A percentile compares a stretch with the other conserved stretches of the same genome.
phyloP scores from a whole-genome alignment of 2,329 filamentous ascomycete genomes.

The Venturia pyrina region DNA sequence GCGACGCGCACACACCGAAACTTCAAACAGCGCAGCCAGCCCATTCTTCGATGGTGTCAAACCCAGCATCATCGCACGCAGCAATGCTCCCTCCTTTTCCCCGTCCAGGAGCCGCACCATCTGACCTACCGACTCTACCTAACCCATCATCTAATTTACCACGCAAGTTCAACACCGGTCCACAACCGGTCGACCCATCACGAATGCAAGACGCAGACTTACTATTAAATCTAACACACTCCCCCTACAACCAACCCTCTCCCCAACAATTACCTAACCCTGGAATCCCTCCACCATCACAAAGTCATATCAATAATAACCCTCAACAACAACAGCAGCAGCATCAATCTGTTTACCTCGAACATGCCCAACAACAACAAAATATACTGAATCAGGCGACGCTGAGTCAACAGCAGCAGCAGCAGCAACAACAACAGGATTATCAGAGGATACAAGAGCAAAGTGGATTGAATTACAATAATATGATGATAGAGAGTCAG shows the following conservation, averaged over 20 bases:
- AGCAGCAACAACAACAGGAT: constrained; percentile 18
- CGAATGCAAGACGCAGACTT: neutral
- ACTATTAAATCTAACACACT: neutral
- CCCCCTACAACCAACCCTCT: neutral
- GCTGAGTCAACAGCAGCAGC: constrained; percentile 20
- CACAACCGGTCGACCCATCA: neutral
- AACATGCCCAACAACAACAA: neutral
- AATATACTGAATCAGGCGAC: constrained; percentile 11
- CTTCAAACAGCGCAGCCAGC: constrained; percentile 22
- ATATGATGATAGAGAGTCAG: constrained; percentile 65
- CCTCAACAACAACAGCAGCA: neutral
- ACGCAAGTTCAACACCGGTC: neutral
- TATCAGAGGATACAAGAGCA: constrained; percentile 1
- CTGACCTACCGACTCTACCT: neutral
- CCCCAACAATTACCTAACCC: neutral
- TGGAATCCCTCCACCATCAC: neutral
- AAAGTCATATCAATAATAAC: neutral
- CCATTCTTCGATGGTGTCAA: constrained; percentile 20
- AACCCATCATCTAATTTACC: neutral
- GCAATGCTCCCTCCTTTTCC: neutral
- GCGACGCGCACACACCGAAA: constrained; percentile 26
- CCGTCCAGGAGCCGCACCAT: neutral
- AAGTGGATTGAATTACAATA: constrained; percentile 24
- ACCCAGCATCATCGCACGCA: neutral
- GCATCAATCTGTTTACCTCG: neutral